A percentile compares a stretch with the other conserved stretches of the same genome.
Conservation (phyloP, 2,329 filamentous ascomycete genomes). For the Neocatenulostroma microsporum region DNA sequence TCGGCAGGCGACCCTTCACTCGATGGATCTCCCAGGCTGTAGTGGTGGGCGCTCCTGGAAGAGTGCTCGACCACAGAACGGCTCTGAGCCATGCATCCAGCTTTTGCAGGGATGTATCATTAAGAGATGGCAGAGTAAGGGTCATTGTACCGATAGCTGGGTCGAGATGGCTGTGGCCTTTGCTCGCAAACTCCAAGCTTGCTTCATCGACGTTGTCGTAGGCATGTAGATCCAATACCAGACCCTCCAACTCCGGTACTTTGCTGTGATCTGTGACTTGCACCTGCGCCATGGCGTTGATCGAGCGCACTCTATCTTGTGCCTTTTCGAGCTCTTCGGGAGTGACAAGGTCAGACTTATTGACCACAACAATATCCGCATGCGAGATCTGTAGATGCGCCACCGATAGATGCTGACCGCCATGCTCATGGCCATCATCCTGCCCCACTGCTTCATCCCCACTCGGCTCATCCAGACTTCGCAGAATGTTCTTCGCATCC, state of each 20-base stretch:
- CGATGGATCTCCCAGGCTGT: conserved; percentile 71
- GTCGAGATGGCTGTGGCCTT: conserved; percentile 87
- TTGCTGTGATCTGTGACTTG: conserved; percentile 72
- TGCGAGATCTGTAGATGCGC: conserved; percentile 96
- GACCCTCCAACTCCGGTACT: conserved; percentile 74
- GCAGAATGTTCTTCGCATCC: conserved; percentile 86
- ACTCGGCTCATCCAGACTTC: conserved; percentile 63
- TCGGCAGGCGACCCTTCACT: conserved; percentile 68
- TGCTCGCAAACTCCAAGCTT: conserved; percentile 58
- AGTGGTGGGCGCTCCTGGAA: conserved; percentile 12
- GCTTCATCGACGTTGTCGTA: conserved; percentile 70
- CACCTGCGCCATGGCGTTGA: conserved; percentile 82
- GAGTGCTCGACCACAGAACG: conserved; percentile 65
- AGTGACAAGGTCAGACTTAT: conserved; percentile 82
- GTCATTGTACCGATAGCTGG: conserved; percentile 79
- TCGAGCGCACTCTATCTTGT: conserved; percentile 63
- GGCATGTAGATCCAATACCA: conserved; percentile 82
- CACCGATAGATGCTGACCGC: conserved; percentile 71
- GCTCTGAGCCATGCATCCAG: conserved; percentile 78
- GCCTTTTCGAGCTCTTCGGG: conserved; percentile 61
- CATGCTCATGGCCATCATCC: conserved; percentile 43
- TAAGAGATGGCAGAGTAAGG: conserved; percentile 57
- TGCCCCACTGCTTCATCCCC: conserved; percentile 22
- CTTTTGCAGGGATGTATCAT: conserved; percentile 48
- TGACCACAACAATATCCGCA: conserved; percentile 88